phyloP scores from a whole-genome alignment of 495 filamentous ascomycete genomes.

The Penicillium verhagenii region DNA sequence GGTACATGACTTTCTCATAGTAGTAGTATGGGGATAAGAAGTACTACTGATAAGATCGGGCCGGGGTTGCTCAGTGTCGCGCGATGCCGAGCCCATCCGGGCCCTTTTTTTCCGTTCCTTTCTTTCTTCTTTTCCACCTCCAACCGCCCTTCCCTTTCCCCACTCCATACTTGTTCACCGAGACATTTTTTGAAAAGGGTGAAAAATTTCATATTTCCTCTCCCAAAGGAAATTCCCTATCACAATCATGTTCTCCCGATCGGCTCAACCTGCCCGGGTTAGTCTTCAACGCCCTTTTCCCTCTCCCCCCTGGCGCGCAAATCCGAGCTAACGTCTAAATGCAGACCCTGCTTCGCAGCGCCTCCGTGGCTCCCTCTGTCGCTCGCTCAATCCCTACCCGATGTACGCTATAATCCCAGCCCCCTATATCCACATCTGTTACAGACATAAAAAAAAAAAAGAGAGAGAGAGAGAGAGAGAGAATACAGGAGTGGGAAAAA shows the following conservation, averaged over 20 bases:
- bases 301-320: not conserved
- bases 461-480: too few relatives aligned
- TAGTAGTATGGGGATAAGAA: not conserved
- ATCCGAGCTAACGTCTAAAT: slow-evolving; percentile 13
- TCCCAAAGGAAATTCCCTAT: slow-evolving; percentile 10
- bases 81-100: slow-evolving; percentile 44
- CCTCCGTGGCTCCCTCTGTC: slow-evolving; percentile 35
- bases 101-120: slow-evolving; percentile 40
- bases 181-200: not conserved
- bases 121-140: slow-evolving; percentile 17
- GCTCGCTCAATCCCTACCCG: slow-evolving; percentile 39
- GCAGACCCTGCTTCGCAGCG: slow-evolving; percentile 45
- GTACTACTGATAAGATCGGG: slow-evolving; percentile 41
- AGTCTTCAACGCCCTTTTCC: slow-evolving; percentile 5
- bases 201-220: not conserved
- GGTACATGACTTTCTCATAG: not conserved
- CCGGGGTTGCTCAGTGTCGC: slow-evolving; percentile 24
- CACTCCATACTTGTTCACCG: not conserved
- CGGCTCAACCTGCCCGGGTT: slow-evolving; percentile 31
- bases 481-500: too few relatives aligned
- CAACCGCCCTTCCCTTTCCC: slow-evolving; percentile 4
- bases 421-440: not conserved
- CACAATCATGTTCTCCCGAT: slow-evolving; percentile 26
- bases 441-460: not conserved
- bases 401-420: slow-evolving; percentile 35